Evolutionary conservation across 768 basidiomycete genomes (phyloP), one percentile per base, ranked within the genome.

Genomic region (Mycena filopes): DNA sequence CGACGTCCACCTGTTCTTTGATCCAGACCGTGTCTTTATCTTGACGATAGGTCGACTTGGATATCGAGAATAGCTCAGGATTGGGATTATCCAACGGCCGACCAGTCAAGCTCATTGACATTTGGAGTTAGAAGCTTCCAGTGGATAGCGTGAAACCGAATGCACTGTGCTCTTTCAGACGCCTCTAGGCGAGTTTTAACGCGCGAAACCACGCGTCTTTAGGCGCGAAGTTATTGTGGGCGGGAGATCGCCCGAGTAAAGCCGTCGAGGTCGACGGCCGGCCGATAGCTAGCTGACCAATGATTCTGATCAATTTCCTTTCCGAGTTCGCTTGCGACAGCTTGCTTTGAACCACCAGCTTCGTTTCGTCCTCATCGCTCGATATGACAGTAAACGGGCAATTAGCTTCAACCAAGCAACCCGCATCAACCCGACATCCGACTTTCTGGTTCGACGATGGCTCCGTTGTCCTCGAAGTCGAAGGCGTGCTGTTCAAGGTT

Each of bases 401-500:
- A 26, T 5, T n/a, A 8, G 29, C 16, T 15, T 13, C 41, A 15
- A 26, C 4, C 20, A 51, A 43, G 28, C 21, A 40, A 31, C 10
- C 38, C 1, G 15, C 43, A 45, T 28, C 38, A 3, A 6, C 18
- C 26, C 76, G 67, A 45, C 87, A 90, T 72, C 81, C 83, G 0
- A 75, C 76, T 25, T 89, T 85, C 72, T 92, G 89, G 89, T 86
- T 91, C 67, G 80, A 87, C 36, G 90, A 92, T 70, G 91, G 87
- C 63, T 86, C 86, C 21, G 72, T 90, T 15, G 74, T 89, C 31
- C 71, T 92, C 38, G 78, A 77, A 63, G 77, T 84, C 38, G 74
- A 80, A 63, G 72, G 79, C 23, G 72, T 81, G 26, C 69, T 80
- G 25, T 93, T 88, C 81, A 88, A 82, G 70, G 77, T 92, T 36